phyloP scores from a whole-genome alignment of 768 basidiomycete species.

The Calocybe indica region DNA sequence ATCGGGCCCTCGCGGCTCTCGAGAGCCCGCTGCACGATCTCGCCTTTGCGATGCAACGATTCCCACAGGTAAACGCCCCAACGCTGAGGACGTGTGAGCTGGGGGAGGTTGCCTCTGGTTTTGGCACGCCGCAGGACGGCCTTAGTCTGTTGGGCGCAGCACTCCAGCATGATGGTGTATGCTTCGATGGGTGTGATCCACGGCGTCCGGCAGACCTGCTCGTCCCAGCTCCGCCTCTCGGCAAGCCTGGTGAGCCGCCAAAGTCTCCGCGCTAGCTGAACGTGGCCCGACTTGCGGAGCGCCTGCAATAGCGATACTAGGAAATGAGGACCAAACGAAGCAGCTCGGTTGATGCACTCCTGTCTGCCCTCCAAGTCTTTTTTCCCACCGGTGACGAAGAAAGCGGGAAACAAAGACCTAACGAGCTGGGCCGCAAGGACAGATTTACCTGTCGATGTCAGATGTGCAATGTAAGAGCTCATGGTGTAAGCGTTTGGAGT shows the following conservation, averaged over 20 bases:
- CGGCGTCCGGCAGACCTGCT: conserved; percentile 22
- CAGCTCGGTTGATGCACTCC: conserved; percentile 33
- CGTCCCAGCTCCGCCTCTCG: conserved; percentile 47
- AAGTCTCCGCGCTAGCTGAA: conserved; percentile 53
- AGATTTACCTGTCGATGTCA: conserved; percentile 44
- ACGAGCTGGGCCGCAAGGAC: conserved; percentile 39
- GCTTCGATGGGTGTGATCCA: conserved; percentile 66
- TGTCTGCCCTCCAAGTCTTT: conserved; percentile 17
- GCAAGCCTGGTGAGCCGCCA: conserved; percentile 59
- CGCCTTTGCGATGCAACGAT: not conserved
- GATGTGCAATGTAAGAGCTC: conserved; percentile 31
- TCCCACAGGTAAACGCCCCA: not conserved
- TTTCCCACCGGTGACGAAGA: conserved; percentile 16
- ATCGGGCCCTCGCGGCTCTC: conserved; percentile 3
- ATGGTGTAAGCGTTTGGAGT: conserved; percentile 3
- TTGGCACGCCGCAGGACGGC: not conserved
- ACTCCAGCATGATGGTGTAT: conserved; percentile 68
- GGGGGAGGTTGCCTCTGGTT: not conserved
- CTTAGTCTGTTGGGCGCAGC: conserved; percentile 13
- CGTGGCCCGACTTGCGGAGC: conserved; percentile 47
- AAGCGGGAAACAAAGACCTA: conserved; percentile 52
- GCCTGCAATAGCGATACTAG: conserved; percentile 57
- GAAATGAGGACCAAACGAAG: conserved; percentile 51
- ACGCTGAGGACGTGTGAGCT: not conserved
- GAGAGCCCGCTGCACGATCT: conserved; percentile 1